Percentiles rank a stretch among this genome's conserved stretches.
Conservation (phyloP, 257 asterid genomes). For the Coffea canephora region DNA sequence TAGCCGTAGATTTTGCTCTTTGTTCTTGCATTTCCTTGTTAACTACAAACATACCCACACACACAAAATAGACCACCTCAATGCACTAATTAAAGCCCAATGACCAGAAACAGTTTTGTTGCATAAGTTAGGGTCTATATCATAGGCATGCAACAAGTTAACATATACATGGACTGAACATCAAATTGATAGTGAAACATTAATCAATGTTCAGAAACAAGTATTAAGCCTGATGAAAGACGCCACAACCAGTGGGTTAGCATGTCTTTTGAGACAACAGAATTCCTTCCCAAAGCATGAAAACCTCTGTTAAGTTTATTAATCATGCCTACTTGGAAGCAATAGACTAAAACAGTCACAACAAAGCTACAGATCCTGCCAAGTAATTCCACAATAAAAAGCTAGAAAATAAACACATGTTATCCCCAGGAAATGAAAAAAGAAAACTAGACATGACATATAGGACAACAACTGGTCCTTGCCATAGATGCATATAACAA, state of each 20-base stretch:
- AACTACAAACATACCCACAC: constrained; percentile 36
- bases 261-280: background rate
- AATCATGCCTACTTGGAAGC: background rate
- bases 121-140: background rate
- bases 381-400: background rate
- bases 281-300: background rate
- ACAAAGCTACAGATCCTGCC: background rate
- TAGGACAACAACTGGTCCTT: background rate
- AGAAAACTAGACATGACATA: background rate
- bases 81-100: background rate
- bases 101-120: background rate
- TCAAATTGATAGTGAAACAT: background rate
- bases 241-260: background rate
- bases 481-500: background rate
- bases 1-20: constrained; percentile 48
- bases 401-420: background rate
- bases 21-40: constrained; percentile 67
- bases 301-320: background rate
- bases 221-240: background rate
- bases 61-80: background rate
- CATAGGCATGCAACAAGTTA: background rate
- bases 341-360: background rate
- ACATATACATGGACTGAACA: background rate
- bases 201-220: background rate
- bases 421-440: background rate